Percentiles rank a stretch among this genome's conserved stretches.
phyloP scores from a whole-genome alignment of 2,329 filamentous ascomycete genomes.

The Colletotrichum eremochloae region DNA sequence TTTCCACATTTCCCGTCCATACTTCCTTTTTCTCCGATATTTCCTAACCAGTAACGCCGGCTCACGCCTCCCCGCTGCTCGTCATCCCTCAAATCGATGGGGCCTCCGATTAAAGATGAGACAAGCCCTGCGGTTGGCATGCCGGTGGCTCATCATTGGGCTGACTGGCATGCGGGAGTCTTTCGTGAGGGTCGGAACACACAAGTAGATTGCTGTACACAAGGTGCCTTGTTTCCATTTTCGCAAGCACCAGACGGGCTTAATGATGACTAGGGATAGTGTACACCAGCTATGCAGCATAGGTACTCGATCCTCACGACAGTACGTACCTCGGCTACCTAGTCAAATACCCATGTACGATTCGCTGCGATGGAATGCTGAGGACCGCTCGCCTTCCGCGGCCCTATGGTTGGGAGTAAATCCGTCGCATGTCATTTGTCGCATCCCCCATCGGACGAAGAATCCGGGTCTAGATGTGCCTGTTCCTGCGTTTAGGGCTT shows the following conservation, averaged over 20 bases:
- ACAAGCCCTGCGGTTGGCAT: conserved; percentile 28
- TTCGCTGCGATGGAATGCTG: conserved; percentile 36
- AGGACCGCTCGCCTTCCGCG: conserved; percentile 30
- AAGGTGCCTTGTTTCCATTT: background rate
- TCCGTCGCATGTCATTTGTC: conserved; percentile 39
- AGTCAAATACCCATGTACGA: conserved; percentile 22
- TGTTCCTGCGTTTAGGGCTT: conserved; percentile 42
- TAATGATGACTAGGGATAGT: background rate
- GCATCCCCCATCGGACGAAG: conserved; percentile 34
- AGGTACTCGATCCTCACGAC: too few relatives aligned
- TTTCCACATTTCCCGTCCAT: conserved; percentile 38
- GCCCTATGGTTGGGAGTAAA: conserved; percentile 28
- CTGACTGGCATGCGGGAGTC: conserved; percentile 26
- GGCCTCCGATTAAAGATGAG: conserved; percentile 39
- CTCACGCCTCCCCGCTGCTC: conserved; percentile 32
- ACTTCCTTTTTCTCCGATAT: conserved; percentile 39
- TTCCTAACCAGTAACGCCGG: conserved; percentile 31
- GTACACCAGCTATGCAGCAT: background rate
- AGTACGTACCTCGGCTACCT: conserved; percentile 32
- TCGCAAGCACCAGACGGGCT: background rate
- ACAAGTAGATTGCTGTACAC: conserved; percentile 8
- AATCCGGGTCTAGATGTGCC: conserved; percentile 32
- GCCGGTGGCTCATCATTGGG: conserved; percentile 11
- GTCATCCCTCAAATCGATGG: conserved; percentile 31
- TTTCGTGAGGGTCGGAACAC: conserved; percentile 21